Percentiles rank a stretch among this genome's conserved stretches.
Conservation (phyloP, 1,284 basidiomycete genomes). For the Puccinia coronata region DNA sequence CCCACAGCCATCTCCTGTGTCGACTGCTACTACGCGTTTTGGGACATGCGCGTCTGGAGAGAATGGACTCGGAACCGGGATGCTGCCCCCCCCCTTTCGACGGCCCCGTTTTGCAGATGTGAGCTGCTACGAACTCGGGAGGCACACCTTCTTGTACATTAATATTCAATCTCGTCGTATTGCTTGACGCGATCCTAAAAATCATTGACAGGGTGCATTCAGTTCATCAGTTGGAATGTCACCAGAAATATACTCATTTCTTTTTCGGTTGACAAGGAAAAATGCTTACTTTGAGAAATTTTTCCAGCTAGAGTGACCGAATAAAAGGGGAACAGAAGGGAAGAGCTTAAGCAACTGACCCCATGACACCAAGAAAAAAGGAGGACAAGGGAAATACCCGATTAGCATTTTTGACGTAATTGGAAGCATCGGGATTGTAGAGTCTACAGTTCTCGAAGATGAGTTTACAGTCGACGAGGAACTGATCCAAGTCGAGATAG, state of each 20-base stretch:
- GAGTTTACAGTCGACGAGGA: slow-evolving; percentile 60
- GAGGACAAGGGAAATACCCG: not conserved
- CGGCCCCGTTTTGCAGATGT: too few species aligned
- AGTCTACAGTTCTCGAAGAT: slow-evolving; percentile 87
- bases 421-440: slow-evolving; percentile 83
- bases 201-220: not conserved
- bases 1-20: too few species aligned
- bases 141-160: too few species aligned
- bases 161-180: slow-evolving; percentile 27
- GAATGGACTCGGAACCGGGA: too few species aligned
- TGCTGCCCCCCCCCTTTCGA: too few species aligned
- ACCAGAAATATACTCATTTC: too few species aligned
- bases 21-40: too few species aligned
- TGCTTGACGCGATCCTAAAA: slow-evolving; percentile 16
- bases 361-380: not conserved
- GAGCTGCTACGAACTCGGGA: too few species aligned
- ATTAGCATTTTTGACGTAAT: slow-evolving; percentile 61
- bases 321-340: not conserved
- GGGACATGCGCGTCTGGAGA: too few species aligned
- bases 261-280: not conserved
- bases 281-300: slow-evolving; percentile 14
- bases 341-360: not conserved
- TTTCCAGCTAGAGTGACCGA: slow-evolving; percentile 4
- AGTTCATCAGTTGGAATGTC: not conserved
- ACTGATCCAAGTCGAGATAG: slow-evolving; percentile 13